phyloP scores from a whole-genome alignment of 164 flowering plant genomes.

The Berberis thunbergii region DNA sequence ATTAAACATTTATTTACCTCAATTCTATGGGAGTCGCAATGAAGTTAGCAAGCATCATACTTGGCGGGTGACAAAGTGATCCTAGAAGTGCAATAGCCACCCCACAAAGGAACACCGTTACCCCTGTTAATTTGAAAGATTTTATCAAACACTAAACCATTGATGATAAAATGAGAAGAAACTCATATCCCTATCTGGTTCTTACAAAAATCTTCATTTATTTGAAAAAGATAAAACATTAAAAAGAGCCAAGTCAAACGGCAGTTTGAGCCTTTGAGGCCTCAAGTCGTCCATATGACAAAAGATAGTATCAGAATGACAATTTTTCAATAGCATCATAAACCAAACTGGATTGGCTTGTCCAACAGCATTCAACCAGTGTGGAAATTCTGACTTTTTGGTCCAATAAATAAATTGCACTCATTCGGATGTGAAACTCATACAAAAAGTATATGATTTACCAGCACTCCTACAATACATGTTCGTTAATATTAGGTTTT shows the following conservation, averaged over 20 bases:
- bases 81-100: constrained; percentile 81
- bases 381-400: too few relatives aligned
- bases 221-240: too few relatives aligned
- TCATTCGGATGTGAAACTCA: too few relatives aligned
- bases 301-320: not conserved
- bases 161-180: not conserved
- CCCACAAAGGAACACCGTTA: constrained; percentile 81
- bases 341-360: not conserved
- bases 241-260: too few relatives aligned
- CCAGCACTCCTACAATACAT: too few relatives aligned
- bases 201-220: not conserved
- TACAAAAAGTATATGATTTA: too few relatives aligned
- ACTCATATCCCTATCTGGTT: not conserved
- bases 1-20: constrained; percentile 35
- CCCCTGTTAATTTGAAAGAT: constrained; percentile 6
- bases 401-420: too few relatives aligned
- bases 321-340: not conserved
- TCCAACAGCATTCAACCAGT: not conserved
- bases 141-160: not conserved
- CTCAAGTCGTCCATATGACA: too few relatives aligned
- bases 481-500: too few relatives aligned
- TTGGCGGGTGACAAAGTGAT: constrained; percentile 76
- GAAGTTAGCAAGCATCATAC: constrained; percentile 75
- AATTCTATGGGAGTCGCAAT: constrained; percentile 90
- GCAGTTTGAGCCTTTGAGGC: too few relatives aligned